phyloP scores from a whole-genome alignment of 2,329 filamentous ascomycete species.

The Cladosporium oxysporum region DNA sequence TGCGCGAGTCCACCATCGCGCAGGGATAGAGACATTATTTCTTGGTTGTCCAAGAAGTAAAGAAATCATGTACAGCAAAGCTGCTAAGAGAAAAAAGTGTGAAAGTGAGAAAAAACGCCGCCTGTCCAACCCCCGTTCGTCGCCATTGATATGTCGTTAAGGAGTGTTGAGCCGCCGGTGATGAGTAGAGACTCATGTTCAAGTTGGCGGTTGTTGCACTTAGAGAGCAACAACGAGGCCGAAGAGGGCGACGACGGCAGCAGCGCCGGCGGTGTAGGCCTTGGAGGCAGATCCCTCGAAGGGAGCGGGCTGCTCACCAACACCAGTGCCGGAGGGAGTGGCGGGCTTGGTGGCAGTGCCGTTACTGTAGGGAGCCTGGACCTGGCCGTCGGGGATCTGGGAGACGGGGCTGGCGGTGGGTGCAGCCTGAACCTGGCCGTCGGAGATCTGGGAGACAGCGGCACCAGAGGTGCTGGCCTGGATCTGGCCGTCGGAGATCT shows the following conservation, averaged over 20 bases:
- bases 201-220: background rate
- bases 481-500: slow-evolving; percentile 38
- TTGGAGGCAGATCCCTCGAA: slow-evolving; percentile 18
- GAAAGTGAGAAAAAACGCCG: slow-evolving; percentile 2
- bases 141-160: background rate
- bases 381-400: slow-evolving; percentile 32
- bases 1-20: background rate
- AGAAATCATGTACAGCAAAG: slow-evolving; percentile 16
- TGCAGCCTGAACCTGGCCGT: slow-evolving; percentile 32
- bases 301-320: slow-evolving; percentile 9
- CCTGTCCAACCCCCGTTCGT: background rate
- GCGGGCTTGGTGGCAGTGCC: slow-evolving; percentile 11
- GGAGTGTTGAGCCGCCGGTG: background rate
- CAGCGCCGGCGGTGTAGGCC: slow-evolving; percentile 11
- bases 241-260: slow-evolving; percentile 33
- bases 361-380: slow-evolving; percentile 24
- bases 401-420: slow-evolving; percentile 16
- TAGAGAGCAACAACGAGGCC: slow-evolving; percentile 17
- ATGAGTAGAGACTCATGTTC: background rate
- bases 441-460: slow-evolving; percentile 32
- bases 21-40: slow-evolving; percentile 10
- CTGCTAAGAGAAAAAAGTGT: slow-evolving; percentile 8
- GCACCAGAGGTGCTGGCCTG: slow-evolving; percentile 28
- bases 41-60: background rate
- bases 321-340: slow-evolving; percentile 18